Evolutionary conservation across 2,329 filamentous ascomycete genomes (phyloP).

Genomic region (Chaetomiaceae sp.): DNA sequence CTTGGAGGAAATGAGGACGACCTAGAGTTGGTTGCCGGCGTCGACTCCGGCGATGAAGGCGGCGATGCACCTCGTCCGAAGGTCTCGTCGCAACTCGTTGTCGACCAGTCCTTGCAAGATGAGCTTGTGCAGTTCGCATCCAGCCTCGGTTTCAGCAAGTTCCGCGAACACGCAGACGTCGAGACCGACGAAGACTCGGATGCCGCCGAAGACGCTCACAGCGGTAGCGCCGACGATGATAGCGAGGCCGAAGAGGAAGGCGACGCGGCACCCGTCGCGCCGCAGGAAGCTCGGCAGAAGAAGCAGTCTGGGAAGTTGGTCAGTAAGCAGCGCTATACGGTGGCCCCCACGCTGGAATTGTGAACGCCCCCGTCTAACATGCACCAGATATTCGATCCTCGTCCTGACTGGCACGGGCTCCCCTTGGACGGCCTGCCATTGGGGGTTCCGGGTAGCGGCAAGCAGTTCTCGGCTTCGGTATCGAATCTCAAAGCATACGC

Average conservation of each 20-base stretch:
- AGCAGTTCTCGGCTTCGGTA: constrained; percentile 41
- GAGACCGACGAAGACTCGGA: constrained; percentile 24
- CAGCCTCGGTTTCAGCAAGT: constrained; percentile 45
- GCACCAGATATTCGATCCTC: constrained; percentile 50
- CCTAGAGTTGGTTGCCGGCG: constrained; percentile 54
- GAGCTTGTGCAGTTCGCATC: constrained; percentile 51
- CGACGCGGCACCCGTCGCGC: constrained; percentile 24
- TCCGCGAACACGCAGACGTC: constrained; percentile 35
- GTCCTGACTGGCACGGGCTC: constrained; percentile 53
- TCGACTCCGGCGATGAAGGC: constrained; percentile 48
- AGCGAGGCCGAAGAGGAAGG: constrained; percentile 34
- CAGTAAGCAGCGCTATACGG: constrained; percentile 32
- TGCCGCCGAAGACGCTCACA: neutral
- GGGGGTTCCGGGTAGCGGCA: constrained; percentile 43
- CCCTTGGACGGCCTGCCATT: constrained; percentile 41
- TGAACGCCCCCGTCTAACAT: constrained; percentile 1
- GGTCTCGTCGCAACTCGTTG: constrained; percentile 16
- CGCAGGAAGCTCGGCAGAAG: constrained; percentile 28
- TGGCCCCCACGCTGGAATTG: neutral
- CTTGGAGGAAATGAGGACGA: constrained; percentile 64
- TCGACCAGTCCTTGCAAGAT: constrained; percentile 37
- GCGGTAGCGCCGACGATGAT: constrained; percentile 30
- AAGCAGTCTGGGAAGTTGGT: constrained; percentile 36
- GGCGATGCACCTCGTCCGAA: constrained; percentile 31
- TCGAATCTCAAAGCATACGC: constrained; percentile 64